A percentile compares a stretch with the other conserved stretches of the same genome.
Evolutionary conservation across 2,329 filamentous ascomycete genomes (phyloP).

Genomic region (Aspergillus clavatus): DNA sequence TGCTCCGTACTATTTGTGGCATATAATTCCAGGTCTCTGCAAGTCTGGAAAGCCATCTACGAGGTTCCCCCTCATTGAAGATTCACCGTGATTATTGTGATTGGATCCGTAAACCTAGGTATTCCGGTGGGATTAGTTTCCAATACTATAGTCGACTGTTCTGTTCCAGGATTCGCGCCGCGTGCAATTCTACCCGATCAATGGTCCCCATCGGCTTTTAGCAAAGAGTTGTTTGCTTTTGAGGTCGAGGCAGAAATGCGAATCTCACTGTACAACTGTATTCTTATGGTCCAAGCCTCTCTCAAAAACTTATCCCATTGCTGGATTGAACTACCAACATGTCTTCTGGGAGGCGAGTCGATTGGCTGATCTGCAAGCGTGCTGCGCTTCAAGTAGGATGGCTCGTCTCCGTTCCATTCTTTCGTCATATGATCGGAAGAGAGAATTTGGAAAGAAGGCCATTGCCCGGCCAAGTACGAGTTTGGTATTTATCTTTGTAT

Average conservation of each 20-base stretch:
- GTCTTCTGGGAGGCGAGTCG: not conserved
- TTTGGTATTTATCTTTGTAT: not conserved
- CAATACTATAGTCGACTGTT: not conserved
- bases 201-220: not conserved
- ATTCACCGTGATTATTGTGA: too few species aligned
- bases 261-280: not conserved
- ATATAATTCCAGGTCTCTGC: too few species aligned
- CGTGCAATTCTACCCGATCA: not conserved
- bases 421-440: constrained; percentile 11
- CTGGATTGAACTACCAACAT: too few species aligned
- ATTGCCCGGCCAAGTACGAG: not conserved
- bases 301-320: constrained; percentile 9
- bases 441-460: not conserved
- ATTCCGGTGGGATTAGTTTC: not conserved
- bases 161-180: not conserved
- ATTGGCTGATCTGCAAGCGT: not conserved
- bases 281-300: not conserved
- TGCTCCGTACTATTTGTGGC: too few species aligned
- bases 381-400: not conserved
- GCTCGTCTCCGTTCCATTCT: not conserved
- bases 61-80: too few species aligned
- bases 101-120: not conserved
- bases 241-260: not conserved
- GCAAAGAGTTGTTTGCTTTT: not conserved
- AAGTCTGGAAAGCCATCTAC: too few species aligned